Evolutionary conservation across 148 eudicot genomes (phyloP), one percentile per base, ranked within the genome.

Genomic region (Camellia japonica): DNA sequence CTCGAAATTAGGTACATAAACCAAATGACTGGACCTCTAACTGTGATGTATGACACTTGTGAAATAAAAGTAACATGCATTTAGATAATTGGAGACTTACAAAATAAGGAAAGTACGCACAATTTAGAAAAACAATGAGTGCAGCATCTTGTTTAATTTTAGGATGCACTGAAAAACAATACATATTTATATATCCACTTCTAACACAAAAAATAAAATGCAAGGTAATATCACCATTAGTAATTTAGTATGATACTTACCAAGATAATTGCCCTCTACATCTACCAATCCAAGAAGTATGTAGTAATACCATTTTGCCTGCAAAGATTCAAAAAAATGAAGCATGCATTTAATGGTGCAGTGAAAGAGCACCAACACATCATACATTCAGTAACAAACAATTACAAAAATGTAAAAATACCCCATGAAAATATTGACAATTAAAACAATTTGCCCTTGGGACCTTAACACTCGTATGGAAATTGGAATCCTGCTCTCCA

Each of bases 221-320:
- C 42, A 59, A 42, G 55, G 38, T 46, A 68, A 66, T 52, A 5
- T 76, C 12, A 61, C 6, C 5, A 54, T 67, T 20, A 11, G 54
- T 55, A 65, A 30, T 30, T 30, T 30, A 30, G 38, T 30, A 30
- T 71, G 80, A 75, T 71, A 83, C 89, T 83, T 68, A 89, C 91
- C 97, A 60, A 94, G 89, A 83, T 84, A 94, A 85, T 94, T 94
- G 78, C 90, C 98, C 86, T 94, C 98, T 62, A 94, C 98, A 80
- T 94, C 98, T 65, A 94, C 87, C 82, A 92, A 43, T 47, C 90
- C 95, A 71, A 94, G 98, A 86, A 94, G 82, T 78, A 89, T 30
- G 64, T 94, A 94, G 79, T 79, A 94, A 81, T 94, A 92, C 98
- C 98, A 94, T 89, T 92, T 94, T 63, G 93, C 90, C 98, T 94